These are phyloP conservation scores for Rhodomyrtus tomentosa DNA, from an alignment of 345 rosid species.

Conservation along the genomic window DNA sequence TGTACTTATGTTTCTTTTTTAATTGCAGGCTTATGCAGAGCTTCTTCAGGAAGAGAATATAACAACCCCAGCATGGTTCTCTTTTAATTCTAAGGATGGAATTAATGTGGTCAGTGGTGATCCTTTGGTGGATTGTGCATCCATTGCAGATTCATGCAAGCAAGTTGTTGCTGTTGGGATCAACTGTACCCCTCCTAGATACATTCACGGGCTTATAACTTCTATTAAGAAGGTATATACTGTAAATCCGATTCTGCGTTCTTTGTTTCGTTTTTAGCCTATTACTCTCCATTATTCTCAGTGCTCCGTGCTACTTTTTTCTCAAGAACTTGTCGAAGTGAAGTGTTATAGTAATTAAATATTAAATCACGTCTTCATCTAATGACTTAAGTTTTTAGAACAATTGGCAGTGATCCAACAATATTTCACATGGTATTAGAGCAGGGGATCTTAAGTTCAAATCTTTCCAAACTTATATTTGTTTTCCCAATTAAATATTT, in stretches of 20 bases:
- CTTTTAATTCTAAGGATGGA: conserved; percentile 68
- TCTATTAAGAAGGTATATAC: conserved; percentile 34
- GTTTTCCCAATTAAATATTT: too few species aligned
- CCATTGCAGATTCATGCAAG: conserved; percentile 63
- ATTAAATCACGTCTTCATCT: too few species aligned
- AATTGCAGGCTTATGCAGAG: conserved; percentile 60
- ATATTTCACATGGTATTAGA: too few species aligned
- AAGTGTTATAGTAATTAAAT: too few species aligned
- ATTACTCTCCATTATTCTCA: background rate
- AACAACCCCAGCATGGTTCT: conserved; percentile 73
- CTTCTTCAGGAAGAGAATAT: conserved; percentile 70
- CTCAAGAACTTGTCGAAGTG: background rate
- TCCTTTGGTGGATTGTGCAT: conserved; percentile 54
- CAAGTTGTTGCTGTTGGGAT: conserved; percentile 69
- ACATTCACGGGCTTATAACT: conserved; percentile 42
- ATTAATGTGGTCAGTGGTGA: conserved; percentile 64
- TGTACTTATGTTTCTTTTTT: background rate
- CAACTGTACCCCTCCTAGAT: conserved; percentile 80
- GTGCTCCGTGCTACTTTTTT: background rate
- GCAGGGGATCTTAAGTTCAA: too few species aligned
- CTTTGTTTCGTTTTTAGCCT: background rate
- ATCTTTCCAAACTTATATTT: too few species aligned
- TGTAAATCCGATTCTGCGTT: background rate
- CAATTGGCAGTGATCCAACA: too few species aligned
- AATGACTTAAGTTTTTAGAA: too few species aligned